Evolutionary conservation across 1,284 basidiomycete species (phyloP), one percentile per base, ranked within the genome.

Genomic region (Paramarasmius palmivorus): DNA sequence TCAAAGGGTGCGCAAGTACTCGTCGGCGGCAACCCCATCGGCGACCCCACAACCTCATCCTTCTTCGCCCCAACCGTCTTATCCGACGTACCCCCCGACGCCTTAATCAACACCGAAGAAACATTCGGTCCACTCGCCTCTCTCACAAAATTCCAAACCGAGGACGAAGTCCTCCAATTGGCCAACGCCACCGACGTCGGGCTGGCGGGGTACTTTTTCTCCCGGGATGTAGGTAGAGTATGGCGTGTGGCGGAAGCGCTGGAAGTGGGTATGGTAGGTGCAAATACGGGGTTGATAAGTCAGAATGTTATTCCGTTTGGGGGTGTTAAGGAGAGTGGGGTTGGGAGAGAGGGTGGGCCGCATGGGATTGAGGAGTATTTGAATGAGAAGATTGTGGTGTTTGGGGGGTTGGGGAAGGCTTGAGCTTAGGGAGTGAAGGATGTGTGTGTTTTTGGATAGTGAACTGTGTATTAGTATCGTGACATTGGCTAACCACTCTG

Each of bases 161-260:
- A 99, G 72, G 92, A 94, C 48, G 90, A 98, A 67, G 95, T 95
- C 2, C 75, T 99, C 54, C 80, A 81, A 63, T 73, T 90, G 53
- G 95, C 96, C 29, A 99, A 99, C 71, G 74, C 86, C 61, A 80
- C 89, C 1, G 83, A 91, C 22, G 86, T 93, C 42, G 97, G 97
- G 0, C 79, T 99, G 17, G 95, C 95, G 4, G 94, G 91, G 1
- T 96, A 96, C 73, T 95, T 98, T 76, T 98, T 86, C 76, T 93
- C 93, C 41, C 76, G 90, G 56, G 95, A 99, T 69, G 77, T 96
- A 2, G 90, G 92, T 6, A 77, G 95, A 26, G 89, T 94, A 54
- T 98, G 93, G 92, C 83, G 96, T 41, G 95, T 99, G n/a, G 93
- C 95, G n/a, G 96, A 98, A 73, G 90, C 84, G 56, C 77, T 99